Base-by-base conservation (phyloP, 164 flowering plant genomes). In the Vitis amurensis region DNA sequence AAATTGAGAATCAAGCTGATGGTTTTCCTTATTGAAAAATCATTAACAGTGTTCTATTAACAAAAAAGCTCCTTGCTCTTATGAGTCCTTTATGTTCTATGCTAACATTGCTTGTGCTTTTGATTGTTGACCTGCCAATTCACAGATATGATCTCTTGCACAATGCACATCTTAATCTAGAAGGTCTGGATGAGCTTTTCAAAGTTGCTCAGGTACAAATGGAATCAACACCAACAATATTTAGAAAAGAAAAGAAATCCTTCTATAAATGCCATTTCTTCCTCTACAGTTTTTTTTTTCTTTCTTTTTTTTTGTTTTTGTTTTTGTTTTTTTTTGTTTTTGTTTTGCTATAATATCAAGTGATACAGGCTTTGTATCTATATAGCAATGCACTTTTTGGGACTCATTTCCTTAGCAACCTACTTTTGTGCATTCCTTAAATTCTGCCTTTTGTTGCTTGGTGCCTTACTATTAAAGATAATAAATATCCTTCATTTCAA, bases 141-240 rank as follows among this genome's bases (percentile, higher is more conserved):
- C 55, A 74, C 83, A 96, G 99, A 71, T 96, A 96, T 81, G 99
- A 96, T 77, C 94, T 90, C 73, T 81, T 96, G 80, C 99, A 96
- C 80, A 96, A 96, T 86, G 85, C 93, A 58, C 99, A 96, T 79
- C 94, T 96, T 66, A 89, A 91, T 75, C 83, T 96, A 12, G 91
- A 87, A 74, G 95, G 97, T 49, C 65, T 96, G 82, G 89, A 88
- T 74, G 94, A 90, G 69, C 97, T 96, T 67, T 96, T 96, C 82
- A 90, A 88, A 79, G 97, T 96, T 83, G 97, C 98, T 78, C 97
- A 96, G 98, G 99, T 92, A 79, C 55, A 44, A 30, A 67, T 3
- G 12, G 70, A 14, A 63, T 57, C 74, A 61, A 53, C 13, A 13
- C 37, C 31, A 56, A 47, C 31, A 61, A 5, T 30, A 51, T 9